Evolutionary conservation across 2,329 filamentous ascomycete genomes (phyloP).

Genomic region (Phyllosticta ampelicida): DNA sequence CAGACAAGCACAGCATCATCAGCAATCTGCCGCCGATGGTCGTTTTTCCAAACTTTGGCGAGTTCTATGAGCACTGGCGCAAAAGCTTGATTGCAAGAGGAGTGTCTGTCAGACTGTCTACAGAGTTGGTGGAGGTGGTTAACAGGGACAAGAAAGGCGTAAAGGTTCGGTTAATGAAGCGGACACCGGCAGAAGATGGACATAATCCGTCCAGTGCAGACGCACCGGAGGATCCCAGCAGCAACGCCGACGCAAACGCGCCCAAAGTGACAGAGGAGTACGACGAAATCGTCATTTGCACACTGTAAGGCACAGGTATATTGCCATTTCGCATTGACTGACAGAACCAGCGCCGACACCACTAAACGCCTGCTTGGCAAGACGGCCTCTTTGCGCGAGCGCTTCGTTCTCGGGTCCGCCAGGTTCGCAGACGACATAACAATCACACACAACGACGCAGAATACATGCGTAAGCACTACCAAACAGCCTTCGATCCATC

Average conservation of each 20-base stretch:
- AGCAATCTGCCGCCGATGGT: conserved; percentile 47
- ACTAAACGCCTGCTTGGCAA: conserved; percentile 49
- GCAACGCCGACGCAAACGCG: conserved; percentile 31
- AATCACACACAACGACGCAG: conserved; percentile 54
- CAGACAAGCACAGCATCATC: conserved; percentile 36
- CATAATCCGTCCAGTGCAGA: conserved; percentile 37
- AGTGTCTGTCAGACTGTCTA: conserved; percentile 46
- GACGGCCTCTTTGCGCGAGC: conserved; percentile 51
- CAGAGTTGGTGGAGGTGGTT: conserved; percentile 44
- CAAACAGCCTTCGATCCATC: conserved; percentile 48
- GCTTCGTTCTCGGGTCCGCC: conserved; percentile 57
- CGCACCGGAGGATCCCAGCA: conserved; percentile 26
- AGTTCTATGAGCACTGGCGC: conserved; percentile 52
- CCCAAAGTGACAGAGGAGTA: conserved; percentile 41
- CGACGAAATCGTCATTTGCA: conserved; percentile 57
- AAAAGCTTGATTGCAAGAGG: conserved; percentile 44
- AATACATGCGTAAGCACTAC: conserved; percentile 59
- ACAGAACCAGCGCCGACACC: conserved; percentile 35
- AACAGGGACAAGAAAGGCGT: conserved; percentile 43
- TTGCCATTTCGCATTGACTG: background rate
- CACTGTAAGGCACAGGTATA: conserved; percentile 29
- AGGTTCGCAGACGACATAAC: conserved; percentile 62
- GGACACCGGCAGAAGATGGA: conserved; percentile 31
- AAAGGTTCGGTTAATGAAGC: conserved; percentile 36
- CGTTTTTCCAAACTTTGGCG: conserved; percentile 51